A percentile compares a stretch with the other conserved stretches of the same genome.
Evolutionary conservation across 805 yeast genomes (phyloP).

Genomic region (Kazachstania psychrophila): DNA sequence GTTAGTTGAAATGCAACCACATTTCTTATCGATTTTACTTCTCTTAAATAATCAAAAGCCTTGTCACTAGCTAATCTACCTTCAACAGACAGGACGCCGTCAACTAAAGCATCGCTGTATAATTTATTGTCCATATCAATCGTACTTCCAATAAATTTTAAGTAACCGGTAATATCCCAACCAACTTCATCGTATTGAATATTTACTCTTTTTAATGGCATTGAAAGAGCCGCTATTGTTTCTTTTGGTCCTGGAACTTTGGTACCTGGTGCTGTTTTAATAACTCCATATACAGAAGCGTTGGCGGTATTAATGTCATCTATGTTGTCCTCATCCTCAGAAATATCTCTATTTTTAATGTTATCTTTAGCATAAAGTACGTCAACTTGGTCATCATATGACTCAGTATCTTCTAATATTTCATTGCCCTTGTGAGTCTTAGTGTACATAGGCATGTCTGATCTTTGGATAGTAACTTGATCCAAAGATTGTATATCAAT

Average conservation of each 20-base stretch:
- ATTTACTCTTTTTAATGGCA: slow-evolving; percentile 2
- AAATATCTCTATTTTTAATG: slow-evolving; percentile 6
- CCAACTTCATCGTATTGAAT: slow-evolving; percentile 12
- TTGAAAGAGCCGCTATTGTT: too few relatives aligned
- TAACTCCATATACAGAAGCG: neutral
- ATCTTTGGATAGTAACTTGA: slow-evolving; percentile 55
- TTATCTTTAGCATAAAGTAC: slow-evolving; percentile 24
- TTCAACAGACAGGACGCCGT: slow-evolving; percentile 31
- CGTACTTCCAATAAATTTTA: slow-evolving; percentile 13
- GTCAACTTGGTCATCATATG: slow-evolving; percentile 16
- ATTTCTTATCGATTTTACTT: slow-evolving; percentile 15
- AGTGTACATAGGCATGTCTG: slow-evolving; percentile 54
- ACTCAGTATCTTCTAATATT: slow-evolving; percentile 50
- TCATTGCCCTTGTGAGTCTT: slow-evolving; percentile 87
- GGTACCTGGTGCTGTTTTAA: neutral
- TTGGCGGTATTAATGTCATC: neutral
- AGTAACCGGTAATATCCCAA: slow-evolving; percentile 8
- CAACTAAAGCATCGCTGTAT: slow-evolving; percentile 21
- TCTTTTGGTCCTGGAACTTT: neutral
- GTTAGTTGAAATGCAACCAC: slow-evolving; percentile 16
- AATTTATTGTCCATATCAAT: slow-evolving; percentile 8
- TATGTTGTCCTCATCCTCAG: neutral
- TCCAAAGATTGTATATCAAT: slow-evolving; percentile 61
- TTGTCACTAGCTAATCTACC: slow-evolving; percentile 23
- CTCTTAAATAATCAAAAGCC: slow-evolving; percentile 16